Conservation (phyloP, 2,329 filamentous ascomycete species). For the Penicillium sp. region DNA sequence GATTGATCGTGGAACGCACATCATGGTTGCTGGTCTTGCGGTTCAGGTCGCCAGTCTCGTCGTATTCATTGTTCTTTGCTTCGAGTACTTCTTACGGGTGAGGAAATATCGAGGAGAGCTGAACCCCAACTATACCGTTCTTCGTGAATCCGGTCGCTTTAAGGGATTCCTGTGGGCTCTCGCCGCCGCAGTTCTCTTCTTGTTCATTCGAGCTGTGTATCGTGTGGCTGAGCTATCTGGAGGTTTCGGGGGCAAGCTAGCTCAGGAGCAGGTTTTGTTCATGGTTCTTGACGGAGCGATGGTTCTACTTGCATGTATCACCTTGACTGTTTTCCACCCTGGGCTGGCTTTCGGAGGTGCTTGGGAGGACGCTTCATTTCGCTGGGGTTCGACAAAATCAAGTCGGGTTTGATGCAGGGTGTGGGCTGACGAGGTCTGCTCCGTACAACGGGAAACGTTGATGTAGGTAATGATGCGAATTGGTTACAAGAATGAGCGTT, state of each 20-base stretch:
- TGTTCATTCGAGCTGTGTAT: constrained; percentile 51
- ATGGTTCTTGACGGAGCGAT: constrained; percentile 55
- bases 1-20: constrained; percentile 9
- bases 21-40: constrained; percentile 19
- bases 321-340: constrained; percentile 11
- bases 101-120: not conserved
- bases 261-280: constrained; percentile 52
- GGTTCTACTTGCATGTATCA: constrained; percentile 37
- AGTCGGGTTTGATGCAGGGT: not conserved
- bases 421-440: not conserved
- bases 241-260: constrained; percentile 50
- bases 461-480: not conserved
- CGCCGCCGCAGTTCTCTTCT: constrained; percentile 39
- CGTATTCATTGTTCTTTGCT: constrained; percentile 8
- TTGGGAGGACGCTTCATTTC: constrained; percentile 5
- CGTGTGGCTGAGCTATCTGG: constrained; percentile 52
- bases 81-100: not conserved
- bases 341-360: constrained; percentile 6
- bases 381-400: not conserved
- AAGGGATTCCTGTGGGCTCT: constrained; percentile 12
- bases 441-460: not conserved
- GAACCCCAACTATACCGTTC: not conserved
- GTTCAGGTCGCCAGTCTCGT: constrained; percentile 20
- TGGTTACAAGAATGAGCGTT: not conserved
- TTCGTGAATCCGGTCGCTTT: not conserved